phyloP scores from a whole-genome alignment of 2,329 filamentous ascomycete genomes.

The Chaetothyriales sp. region DNA sequence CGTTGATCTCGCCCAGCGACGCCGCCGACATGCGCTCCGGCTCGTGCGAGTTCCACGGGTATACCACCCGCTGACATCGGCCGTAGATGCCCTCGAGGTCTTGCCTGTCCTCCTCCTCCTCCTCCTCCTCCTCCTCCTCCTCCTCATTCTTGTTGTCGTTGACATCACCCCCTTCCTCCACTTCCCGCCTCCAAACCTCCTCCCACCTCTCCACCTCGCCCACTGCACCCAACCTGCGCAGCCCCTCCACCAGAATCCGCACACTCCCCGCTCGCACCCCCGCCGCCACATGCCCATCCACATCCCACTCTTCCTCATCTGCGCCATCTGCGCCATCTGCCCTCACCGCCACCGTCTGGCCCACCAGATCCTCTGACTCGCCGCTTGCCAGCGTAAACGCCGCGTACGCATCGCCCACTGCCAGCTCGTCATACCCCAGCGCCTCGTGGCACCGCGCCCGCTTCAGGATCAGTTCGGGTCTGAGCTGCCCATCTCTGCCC shows the following conservation, averaged over 20 bases:
- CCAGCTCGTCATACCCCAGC: constrained; percentile 78
- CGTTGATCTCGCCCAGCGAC: constrained; percentile 56
- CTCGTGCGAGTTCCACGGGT: constrained; percentile 50
- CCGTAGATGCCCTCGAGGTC: constrained; percentile 18
- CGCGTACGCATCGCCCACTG: constrained; percentile 77
- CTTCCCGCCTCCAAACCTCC: constrained; percentile 1
- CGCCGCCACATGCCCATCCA: constrained; percentile 7
- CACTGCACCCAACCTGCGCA: constrained; percentile 14
- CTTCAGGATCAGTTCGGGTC: constrained; percentile 19
- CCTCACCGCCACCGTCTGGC: constrained; percentile 14
- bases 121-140: constrained; percentile 10
- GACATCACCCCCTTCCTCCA: constrained; percentile 15
- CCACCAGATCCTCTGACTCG: constrained; percentile 34
- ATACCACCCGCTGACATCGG: constrained; percentile 39
- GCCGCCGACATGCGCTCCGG: constrained; percentile 43
- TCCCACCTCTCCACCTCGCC: constrained; percentile 1
- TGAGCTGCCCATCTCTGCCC: constrained; percentile 4
- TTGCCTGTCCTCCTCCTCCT: constrained; percentile 15
- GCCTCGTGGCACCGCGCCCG: constrained; percentile 58
- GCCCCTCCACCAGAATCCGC: constrained; percentile 25
- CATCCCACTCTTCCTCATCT: constrained; percentile 45
- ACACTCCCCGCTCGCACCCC: constrained; percentile 22
- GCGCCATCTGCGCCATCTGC: constrained; percentile 60
- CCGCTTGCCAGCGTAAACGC: constrained; percentile 58
- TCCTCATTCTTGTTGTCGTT: constrained; percentile 7